These are phyloP conservation scores for Chrysoporthe austroafricana DNA, from an alignment of 2,329 filamentous ascomycete species.

Conservation along the genomic window DNA sequence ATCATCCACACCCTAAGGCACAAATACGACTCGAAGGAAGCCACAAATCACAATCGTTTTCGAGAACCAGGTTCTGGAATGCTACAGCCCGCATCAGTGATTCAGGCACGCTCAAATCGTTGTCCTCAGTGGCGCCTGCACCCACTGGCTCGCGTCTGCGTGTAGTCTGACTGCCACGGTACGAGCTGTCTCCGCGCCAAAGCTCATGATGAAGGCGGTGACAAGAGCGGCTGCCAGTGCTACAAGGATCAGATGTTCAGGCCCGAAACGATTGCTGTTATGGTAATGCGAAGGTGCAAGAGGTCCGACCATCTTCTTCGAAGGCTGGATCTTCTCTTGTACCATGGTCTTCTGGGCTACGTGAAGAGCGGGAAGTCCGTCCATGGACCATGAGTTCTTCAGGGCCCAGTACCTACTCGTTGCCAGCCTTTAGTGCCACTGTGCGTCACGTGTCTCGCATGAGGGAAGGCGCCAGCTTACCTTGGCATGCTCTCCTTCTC, in stretches of 20 bases:
- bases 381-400: constrained; percentile 46
- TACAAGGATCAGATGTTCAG: constrained; percentile 25
- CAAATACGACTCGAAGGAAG: background rate
- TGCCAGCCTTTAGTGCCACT: background rate
- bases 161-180: constrained; percentile 18
- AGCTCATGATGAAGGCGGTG: constrained; percentile 16
- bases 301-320: constrained; percentile 46
- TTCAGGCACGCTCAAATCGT: background rate
- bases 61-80: background rate
- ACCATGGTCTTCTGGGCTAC: constrained; percentile 37
- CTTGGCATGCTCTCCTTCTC: constrained; percentile 42
- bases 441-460: background rate
- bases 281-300: constrained; percentile 32
- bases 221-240: constrained; percentile 18
- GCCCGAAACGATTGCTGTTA: constrained; percentile 11
- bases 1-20: background rate
- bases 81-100: background rate
- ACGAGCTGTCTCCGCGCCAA: constrained; percentile 23
- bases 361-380: constrained; percentile 43
- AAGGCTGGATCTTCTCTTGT: constrained; percentile 39
- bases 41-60: background rate
- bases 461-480: constrained; percentile 26
- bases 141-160: constrained; percentile 18
- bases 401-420: constrained; percentile 43
- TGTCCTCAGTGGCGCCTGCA: constrained; percentile 19